Percentiles rank a stretch among this genome's conserved stretches.
Evolutionary conservation across 345 rosid species (phyloP).

Genomic region (Boechera stricta): DNA sequence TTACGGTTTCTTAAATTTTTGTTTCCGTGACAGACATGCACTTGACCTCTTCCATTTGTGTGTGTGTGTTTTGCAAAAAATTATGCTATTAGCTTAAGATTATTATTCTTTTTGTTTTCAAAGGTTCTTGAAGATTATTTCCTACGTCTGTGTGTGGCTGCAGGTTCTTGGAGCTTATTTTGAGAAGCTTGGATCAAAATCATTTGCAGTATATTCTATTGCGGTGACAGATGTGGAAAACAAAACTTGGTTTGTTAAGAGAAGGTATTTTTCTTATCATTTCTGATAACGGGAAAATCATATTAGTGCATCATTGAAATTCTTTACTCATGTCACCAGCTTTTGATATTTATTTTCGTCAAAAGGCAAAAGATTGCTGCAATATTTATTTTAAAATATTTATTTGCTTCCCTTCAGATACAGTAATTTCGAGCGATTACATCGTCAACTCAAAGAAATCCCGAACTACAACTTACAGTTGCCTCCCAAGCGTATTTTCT

Average conservation of each 20-base stretch:
- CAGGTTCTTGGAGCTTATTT: conserved; percentile 97
- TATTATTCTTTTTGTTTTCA: conserved; percentile 12
- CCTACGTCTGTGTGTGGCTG: conserved; percentile 38
- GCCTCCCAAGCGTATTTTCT: conserved; percentile 99
- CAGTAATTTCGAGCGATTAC: conserved; percentile 94
- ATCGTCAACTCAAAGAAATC: conserved; percentile 91
- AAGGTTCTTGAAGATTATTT: conserved; percentile 23
- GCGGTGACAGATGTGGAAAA: conserved; percentile 87
- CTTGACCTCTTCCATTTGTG: conserved; percentile 33
- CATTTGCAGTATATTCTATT: conserved; percentile 98
- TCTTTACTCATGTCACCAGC: conserved; percentile 23
- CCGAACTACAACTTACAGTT: conserved; percentile 95
- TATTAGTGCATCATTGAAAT: conserved; percentile 29
- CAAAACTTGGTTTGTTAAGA: conserved; percentile 90
- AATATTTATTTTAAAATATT: conserved; percentile 6
- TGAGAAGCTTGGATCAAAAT: conserved; percentile 89
- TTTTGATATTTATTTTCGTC: conserved; percentile 25
- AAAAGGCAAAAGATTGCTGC: conserved; percentile 31
- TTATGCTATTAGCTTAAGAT: conserved; percentile 6
- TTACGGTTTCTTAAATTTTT: conserved; percentile 14
- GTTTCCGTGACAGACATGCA: conserved; percentile 24
- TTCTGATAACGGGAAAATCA: conserved; percentile 24
- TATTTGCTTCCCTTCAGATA: conserved; percentile 60
- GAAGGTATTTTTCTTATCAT: conserved; percentile 73
- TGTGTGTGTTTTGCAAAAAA: conserved; percentile 22